Conservation (phyloP, 345 rosid species). For the Eucalyptus cloeziana region DNA sequence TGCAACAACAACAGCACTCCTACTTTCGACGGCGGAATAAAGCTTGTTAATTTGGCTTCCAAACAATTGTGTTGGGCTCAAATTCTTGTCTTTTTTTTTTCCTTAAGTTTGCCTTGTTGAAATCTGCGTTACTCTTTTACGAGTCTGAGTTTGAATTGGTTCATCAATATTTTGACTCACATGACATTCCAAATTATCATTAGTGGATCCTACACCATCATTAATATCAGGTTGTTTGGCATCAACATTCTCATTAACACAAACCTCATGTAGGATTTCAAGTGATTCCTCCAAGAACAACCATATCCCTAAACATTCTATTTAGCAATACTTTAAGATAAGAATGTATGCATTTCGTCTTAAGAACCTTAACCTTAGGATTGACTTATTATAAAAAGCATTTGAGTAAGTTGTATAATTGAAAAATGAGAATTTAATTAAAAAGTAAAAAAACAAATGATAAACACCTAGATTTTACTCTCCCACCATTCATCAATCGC, state of each 20-base stretch:
- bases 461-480: background rate
- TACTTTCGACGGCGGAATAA: background rate
- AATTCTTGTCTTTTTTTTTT: too few relatives aligned
- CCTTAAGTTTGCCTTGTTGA: accelerated
- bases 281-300: accelerated
- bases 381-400: background rate
- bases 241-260: background rate
- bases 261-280: accelerated
- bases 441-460: too few relatives aligned
- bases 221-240: background rate
- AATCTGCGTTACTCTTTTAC: accelerated
- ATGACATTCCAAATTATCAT: background rate
- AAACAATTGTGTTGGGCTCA: accelerated
- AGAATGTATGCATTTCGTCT: accelerated
- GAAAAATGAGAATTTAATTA: too few relatives aligned
- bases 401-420: background rate
- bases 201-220: background rate
- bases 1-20: accelerated
- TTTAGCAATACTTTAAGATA: background rate
- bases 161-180: background rate
- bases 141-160: accelerated
- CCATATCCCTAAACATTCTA: accelerated
- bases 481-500: background rate
- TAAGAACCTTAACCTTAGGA: background rate
- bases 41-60: background rate